Base-by-base conservation (phyloP, 768 basidiomycete species). In the Lentinula aciculospora region DNA sequence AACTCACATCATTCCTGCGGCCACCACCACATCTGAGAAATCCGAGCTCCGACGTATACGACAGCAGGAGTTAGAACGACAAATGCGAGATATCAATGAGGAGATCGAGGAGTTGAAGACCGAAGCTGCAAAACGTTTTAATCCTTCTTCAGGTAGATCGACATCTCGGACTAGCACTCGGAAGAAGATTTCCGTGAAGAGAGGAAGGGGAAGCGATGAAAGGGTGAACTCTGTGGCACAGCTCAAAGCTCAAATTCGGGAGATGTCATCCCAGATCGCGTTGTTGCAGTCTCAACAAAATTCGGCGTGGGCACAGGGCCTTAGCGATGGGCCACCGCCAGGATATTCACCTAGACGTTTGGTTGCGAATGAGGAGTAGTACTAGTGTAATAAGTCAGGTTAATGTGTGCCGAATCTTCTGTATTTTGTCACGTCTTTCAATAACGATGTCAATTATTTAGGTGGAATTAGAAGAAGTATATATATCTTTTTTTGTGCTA, bases 311-410 rank as follows among this genome's bases (percentile, higher is more conserved):
- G 61, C 58, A 15, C 58, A 53, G 53, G 61, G 61, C 19, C 40
- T 62, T 10, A 56, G 58, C 12, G 58, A 62, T 42, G 61, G 59
- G 42, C 58, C 61, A 10, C 61, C 61, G 19, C 61, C 61, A 21
- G 58, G 58, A 17, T 62, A 62, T 57, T 31, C 58, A 9, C 46
- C 56, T 40, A 34, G 28, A 10, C 32, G n/a, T 29, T 9, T 19
- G 19, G 49, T 12, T 44, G 42, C 3, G 21, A 44, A 44, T 1
- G 37, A 17, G 15, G 37, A 9, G 15, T 39, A n/a, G n/a, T n/a
- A n/a, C n/a, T n/a, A n/a, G n/a, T n/a, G n/a, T n/a, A n/a, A n/a
- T n/a, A n/a, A n/a, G n/a, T n/a, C n/a, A n/a, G n/a, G n/a, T n/a
- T n/a, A n/a, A n/a, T n/a, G n/a, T n/a, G n/a, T n/a, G n/a, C n/a